Percentiles rank a stretch among this genome's conserved stretches.
These are phyloP conservation scores for Zygosaccharomyces pseudobailii DNA, from an alignment of 1,139 yeast genomes.

Conservation along the genomic window DNA sequence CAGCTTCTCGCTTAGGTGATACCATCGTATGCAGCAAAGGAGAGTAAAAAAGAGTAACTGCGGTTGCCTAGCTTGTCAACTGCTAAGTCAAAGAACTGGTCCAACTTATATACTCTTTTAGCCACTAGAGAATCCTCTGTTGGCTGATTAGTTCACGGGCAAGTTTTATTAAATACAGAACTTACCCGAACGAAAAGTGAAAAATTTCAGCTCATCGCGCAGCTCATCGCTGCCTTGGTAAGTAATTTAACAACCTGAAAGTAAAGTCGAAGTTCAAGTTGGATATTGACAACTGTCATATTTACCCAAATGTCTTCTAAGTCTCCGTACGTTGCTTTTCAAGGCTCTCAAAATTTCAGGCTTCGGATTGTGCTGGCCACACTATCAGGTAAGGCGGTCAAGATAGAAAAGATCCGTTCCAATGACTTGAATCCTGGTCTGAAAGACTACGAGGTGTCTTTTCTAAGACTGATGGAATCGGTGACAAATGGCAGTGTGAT, in stretches of 20 bases:
- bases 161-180: background rate
- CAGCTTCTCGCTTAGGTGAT: slow-evolving; percentile 19
- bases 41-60: background rate
- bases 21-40: background rate
- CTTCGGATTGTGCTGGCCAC: slow-evolving; percentile 75
- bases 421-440: slow-evolving; percentile 89
- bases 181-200: slow-evolving; percentile 1
- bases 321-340: slow-evolving; percentile 39
- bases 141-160: background rate
- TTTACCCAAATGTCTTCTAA: slow-evolving; percentile 15
- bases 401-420: slow-evolving; percentile 80
- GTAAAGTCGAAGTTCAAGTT: background rate
- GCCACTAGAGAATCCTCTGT: background rate
- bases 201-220: slow-evolving; percentile 6
- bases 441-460: slow-evolving; percentile 86
- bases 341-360: slow-evolving; percentile 75
- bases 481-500: slow-evolving; percentile 89
- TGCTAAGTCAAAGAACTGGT: no score
- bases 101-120: no score
- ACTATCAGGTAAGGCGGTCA: slow-evolving; percentile 74
- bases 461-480: slow-evolving; percentile 76
- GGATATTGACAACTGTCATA: background rate
- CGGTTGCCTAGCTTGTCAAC: no score
- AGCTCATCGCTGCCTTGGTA: slow-evolving; percentile 1
- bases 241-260: background rate